Conservation (phyloP, 1,284 basidiomycete species). For the Cystobasidiaceae sp. region DNA sequence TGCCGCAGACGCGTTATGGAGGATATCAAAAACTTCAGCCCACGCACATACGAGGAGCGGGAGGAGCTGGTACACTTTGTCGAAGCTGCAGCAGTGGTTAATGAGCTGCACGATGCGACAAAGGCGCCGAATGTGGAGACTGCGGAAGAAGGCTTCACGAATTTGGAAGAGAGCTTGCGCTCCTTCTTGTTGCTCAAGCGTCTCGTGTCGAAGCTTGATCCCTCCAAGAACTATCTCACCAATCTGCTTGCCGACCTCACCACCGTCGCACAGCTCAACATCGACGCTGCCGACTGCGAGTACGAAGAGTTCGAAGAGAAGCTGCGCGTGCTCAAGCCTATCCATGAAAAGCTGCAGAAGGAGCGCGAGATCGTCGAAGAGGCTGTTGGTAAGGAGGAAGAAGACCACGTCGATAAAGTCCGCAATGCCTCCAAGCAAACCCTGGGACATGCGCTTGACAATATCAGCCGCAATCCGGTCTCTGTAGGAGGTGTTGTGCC, state of each 20-base stretch:
- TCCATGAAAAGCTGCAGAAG: conserved; percentile 78
- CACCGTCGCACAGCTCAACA: conserved; percentile 78
- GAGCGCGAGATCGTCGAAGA: conserved; percentile 71
- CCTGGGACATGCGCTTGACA: conserved; percentile 56
- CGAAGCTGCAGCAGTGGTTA: conserved; percentile 60
- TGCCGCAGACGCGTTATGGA: conserved; percentile 85
- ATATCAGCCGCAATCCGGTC: conserved; percentile 52
- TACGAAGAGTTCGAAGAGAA: conserved; percentile 68
- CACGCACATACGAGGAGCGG: conserved; percentile 83
- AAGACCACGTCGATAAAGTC: conserved; percentile 59
- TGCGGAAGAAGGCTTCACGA: conserved; percentile 65
- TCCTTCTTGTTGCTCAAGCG: conserved; percentile 96
- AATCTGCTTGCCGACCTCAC: conserved; percentile 85
- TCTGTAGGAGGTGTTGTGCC: conserved; percentile 54
- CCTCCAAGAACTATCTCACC: conserved; percentile 86
- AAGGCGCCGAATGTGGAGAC: conserved; percentile 36
- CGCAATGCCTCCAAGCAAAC: conserved; percentile 51
- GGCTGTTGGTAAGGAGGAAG: conserved; percentile 72
- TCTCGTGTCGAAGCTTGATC: conserved; percentile 89
- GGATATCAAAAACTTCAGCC: conserved; percentile 88
- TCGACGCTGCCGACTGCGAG: conserved; percentile 75
- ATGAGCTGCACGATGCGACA: conserved; percentile 46
- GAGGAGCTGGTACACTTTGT: conserved; percentile 97
- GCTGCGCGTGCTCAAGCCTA: conserved; percentile 67
- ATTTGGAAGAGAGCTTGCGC: conserved; percentile 84